Conservation (phyloP, 2,329 filamentous ascomycete genomes). For the Rhynchosporium graminicola region DNA sequence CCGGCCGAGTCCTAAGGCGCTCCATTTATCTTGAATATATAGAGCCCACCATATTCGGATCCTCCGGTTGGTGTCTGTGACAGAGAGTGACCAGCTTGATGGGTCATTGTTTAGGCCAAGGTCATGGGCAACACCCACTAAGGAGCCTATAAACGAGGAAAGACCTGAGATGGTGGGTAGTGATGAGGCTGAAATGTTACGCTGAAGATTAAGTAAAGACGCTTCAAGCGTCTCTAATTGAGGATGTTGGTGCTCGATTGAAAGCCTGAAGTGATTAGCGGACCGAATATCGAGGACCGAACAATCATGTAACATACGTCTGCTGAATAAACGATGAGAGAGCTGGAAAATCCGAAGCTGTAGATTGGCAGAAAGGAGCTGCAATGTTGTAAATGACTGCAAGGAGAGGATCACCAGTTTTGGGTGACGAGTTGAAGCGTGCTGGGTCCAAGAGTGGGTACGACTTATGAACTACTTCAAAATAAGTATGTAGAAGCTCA, state of each 20-base stretch:
- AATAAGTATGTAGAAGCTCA: constrained; percentile 31
- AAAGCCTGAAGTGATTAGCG: constrained; percentile 25
- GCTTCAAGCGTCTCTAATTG: constrained; percentile 35
- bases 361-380: constrained; percentile 30
- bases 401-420: constrained; percentile 29
- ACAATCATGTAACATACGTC: constrained; percentile 26
- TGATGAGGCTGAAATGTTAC: constrained; percentile 22
- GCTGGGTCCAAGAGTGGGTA: constrained; percentile 35
- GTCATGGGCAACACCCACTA: constrained; percentile 36
- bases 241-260: constrained; percentile 32
- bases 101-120: constrained; percentile 39
- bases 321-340: constrained; percentile 30
- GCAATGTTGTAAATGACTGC: constrained; percentile 35
- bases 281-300: neutral
- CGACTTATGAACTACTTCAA: constrained; percentile 32
- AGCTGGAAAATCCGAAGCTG: constrained; percentile 22
- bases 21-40: constrained; percentile 66
- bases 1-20: constrained; percentile 56
- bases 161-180: constrained; percentile 25
- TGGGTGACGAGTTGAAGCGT: constrained; percentile 24
- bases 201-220: constrained; percentile 31
- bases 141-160: constrained; percentile 25
- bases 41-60: constrained; percentile 64
- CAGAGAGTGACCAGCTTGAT: constrained; percentile 35
- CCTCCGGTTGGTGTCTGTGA: constrained; percentile 42